Percentiles rank a stretch among this genome's conserved stretches.
phyloP scores from a whole-genome alignment of 2,329 filamentous ascomycete genomes.

The Chaetomium olivaceum region DNA sequence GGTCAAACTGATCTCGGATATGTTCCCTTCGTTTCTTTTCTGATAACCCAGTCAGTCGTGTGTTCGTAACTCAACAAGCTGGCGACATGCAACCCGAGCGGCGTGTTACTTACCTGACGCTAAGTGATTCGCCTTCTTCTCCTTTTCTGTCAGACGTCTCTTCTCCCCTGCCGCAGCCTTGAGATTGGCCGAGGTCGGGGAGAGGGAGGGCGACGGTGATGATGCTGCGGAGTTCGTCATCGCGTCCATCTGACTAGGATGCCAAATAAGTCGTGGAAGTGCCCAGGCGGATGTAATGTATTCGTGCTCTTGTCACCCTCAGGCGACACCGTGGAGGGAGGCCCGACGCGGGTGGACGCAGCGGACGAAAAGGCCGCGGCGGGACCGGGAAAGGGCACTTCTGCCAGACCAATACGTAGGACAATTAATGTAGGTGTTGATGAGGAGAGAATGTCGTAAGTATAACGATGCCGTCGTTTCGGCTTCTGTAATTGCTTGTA shows the following conservation, averaged over 20 bases:
- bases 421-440: background rate
- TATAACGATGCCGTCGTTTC: background rate
- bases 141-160: slow-evolving; percentile 41
- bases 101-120: slow-evolving; percentile 35
- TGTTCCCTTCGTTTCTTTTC: slow-evolving; percentile 49
- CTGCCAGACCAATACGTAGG: background rate
- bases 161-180: slow-evolving; percentile 32
- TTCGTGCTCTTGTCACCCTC: background rate
- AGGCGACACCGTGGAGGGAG: background rate
- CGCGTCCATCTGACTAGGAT: background rate
- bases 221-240: background rate
- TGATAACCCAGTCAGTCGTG: slow-evolving; percentile 21
- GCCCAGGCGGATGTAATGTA: background rate
- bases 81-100: background rate
- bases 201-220: background rate
- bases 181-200: slow-evolving; percentile 6
- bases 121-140: slow-evolving; percentile 44
- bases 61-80: background rate
- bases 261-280: background rate
- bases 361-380: background rate
- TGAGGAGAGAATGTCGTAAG: background rate
- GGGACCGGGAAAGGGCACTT: background rate
- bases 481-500: background rate
- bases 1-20: slow-evolving; percentile 82
- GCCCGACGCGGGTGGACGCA: background rate